Percentiles rank a stretch among this genome's conserved stretches.
phyloP scores from a whole-genome alignment of 768 basidiomycete species.

The Tricholoma matsutake region DNA sequence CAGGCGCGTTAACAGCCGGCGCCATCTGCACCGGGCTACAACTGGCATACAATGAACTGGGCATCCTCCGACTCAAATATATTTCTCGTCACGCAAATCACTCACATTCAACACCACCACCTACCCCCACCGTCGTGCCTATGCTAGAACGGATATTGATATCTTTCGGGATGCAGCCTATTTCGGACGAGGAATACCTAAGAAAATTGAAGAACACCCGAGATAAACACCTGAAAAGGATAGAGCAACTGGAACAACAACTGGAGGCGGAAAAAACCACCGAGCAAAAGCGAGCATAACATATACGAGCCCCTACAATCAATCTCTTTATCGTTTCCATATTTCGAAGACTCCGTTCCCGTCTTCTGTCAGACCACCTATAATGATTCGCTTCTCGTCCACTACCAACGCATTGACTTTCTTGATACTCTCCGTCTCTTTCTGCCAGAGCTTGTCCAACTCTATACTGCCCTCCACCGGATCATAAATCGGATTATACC shows the following conservation, averaged over 20 bases:
- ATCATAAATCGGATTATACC: conserved; percentile 44
- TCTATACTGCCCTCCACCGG: conserved; percentile 34
- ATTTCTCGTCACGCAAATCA: conserved; percentile 36
- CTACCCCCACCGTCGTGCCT: background rate
- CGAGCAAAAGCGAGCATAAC: background rate
- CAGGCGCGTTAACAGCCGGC: conserved; percentile 60
- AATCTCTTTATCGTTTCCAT: conserved; percentile 39
- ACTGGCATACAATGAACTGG: conserved; percentile 66
- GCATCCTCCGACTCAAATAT: conserved; percentile 56
- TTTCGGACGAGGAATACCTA: conserved; percentile 76
- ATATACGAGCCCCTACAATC: background rate
- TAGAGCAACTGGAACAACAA: conserved; percentile 53
- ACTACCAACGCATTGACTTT: conserved; percentile 67
- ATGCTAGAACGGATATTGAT: conserved; percentile 39
- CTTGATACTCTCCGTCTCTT: conserved; percentile 37
- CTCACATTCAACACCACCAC: conserved; percentile 12
- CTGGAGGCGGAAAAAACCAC: conserved; percentile 32
- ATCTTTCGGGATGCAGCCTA: conserved; percentile 46
- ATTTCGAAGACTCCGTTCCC: conserved; percentile 65
- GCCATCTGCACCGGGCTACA: conserved; percentile 62
- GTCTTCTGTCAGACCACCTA: conserved; percentile 60
- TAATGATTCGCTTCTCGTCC: conserved; percentile 44
- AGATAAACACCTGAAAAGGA: conserved; percentile 50
- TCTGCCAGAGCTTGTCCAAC: conserved; percentile 45
- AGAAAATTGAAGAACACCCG: conserved; percentile 54